A percentile compares a stretch with the other conserved stretches of the same genome.
These are phyloP conservation scores for Coffea eugenioides DNA, from an alignment of 257 asterid genomes.

Conservation along the genomic window DNA sequence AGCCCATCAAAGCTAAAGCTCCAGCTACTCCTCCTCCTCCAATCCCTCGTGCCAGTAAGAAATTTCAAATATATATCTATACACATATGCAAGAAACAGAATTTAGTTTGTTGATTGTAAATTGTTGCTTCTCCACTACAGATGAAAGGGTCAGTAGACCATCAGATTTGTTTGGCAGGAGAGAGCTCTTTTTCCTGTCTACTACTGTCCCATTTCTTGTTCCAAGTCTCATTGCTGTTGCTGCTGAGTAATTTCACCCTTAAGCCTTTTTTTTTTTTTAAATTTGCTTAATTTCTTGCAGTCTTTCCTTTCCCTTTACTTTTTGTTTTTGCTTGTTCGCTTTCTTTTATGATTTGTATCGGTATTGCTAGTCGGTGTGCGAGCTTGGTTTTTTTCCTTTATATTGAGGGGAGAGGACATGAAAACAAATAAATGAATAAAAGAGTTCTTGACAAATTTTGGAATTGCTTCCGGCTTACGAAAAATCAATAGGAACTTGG, in stretches of 20 bases:
- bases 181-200: conserved; percentile 47
- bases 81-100: background rate
- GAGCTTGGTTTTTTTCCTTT: background rate
- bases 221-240: conserved; percentile 29
- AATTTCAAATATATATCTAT: background rate
- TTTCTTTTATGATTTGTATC: background rate
- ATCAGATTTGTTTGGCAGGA: conserved; percentile 43
- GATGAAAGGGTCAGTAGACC: conserved; percentile 14
- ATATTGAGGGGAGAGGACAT: background rate
- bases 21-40: conserved; percentile 29
- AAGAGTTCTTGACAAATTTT: too few relatives aligned
- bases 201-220: conserved; percentile 51
- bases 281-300: background rate
- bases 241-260: conserved; percentile 42
- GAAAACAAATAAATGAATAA: background rate
- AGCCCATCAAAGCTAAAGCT: conserved; percentile 27
- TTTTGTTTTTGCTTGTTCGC: background rate
- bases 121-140: conserved; percentile 17
- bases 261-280: background rate
- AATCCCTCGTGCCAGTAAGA: conserved; percentile 4
- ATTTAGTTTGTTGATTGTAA: background rate
- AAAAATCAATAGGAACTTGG: background rate
- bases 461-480: background rate
- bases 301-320: background rate
- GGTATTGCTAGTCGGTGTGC: background rate